These are phyloP conservation scores for Venturia carpophila DNA, from an alignment of 2,329 filamentous ascomycete genomes.

Conservation along the genomic window DNA sequence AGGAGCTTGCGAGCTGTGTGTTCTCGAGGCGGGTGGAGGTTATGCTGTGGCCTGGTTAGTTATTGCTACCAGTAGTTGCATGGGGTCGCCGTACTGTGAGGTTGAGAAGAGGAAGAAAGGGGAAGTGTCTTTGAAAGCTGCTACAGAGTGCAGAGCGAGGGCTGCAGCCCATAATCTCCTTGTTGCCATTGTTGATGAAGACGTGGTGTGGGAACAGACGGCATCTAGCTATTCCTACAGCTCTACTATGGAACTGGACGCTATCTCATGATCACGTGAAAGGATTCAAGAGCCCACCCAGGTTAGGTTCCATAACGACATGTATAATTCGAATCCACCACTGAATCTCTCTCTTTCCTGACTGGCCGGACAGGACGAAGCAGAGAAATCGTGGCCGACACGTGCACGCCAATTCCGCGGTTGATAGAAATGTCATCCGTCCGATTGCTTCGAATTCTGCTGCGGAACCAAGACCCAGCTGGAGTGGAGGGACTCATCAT, in stretches of 20 bases:
- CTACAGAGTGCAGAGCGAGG: conserved; percentile 49
- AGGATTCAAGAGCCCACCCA: not conserved
- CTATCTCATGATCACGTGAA: not conserved
- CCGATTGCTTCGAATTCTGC: too few relatives aligned
- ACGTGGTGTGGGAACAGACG: not conserved
- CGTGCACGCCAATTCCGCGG: too few relatives aligned
- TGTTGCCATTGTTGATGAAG: conserved; percentile 15
- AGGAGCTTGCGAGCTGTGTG: conserved; percentile 35
- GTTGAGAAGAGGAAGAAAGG: conserved; percentile 87
- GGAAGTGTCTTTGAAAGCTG: conserved; percentile 77
- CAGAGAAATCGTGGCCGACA: too few relatives aligned
- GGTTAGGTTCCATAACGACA: too few relatives aligned
- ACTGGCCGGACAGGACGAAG: too few relatives aligned
- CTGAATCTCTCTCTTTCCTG: too few relatives aligned
- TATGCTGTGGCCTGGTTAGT: conserved; percentile 6
- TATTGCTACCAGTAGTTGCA: conserved; percentile 25
- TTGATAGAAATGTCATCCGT: too few relatives aligned
- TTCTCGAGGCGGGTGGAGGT: conserved; percentile 20
- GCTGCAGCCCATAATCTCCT: conserved; percentile 35
- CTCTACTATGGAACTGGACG: too few relatives aligned
- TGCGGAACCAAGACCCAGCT: too few relatives aligned
- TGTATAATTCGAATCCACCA: too few relatives aligned
- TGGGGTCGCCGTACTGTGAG: conserved; percentile 52
- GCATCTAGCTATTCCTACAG: too few relatives aligned
- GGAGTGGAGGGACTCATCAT: too few relatives aligned